Evolutionary conservation across 257 asterid species (phyloP).

Genomic region (Thymus quinquecostatus): DNA sequence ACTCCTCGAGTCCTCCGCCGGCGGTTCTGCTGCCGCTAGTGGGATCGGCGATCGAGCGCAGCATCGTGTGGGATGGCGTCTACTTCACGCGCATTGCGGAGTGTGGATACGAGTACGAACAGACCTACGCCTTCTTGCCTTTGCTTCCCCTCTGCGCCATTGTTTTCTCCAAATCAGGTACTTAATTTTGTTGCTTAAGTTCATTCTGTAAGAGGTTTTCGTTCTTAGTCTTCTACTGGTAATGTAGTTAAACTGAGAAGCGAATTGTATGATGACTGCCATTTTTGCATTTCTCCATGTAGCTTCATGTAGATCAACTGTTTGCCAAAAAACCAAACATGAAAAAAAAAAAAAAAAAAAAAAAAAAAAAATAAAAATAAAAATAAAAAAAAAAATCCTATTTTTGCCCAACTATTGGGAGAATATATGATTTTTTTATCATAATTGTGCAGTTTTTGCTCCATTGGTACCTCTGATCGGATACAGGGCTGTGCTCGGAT

Average conservation of each 20-base stretch:
- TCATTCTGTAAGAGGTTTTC: neutral
- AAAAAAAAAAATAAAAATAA: no score
- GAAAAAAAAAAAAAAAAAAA: no score
- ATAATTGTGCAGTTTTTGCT: constrained; percentile 64
- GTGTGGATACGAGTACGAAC: constrained; percentile 97
- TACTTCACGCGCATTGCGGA: constrained; percentile 79
- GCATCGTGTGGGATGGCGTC: constrained; percentile 95
- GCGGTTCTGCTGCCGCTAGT: constrained; percentile 53
- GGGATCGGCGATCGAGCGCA: constrained; percentile 64
- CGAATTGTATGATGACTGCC: neutral
- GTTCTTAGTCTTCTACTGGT: neutral
- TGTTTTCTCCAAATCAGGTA: constrained; percentile 73
- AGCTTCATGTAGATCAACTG: constrained; percentile 2
- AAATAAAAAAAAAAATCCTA: no score
- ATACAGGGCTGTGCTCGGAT: constrained; percentile 79
- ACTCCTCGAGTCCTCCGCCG: constrained; percentile 34
- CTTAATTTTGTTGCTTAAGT: neutral
- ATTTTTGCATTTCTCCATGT: neutral
- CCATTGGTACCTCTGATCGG: constrained; percentile 86
- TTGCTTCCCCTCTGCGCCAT: constrained; percentile 83
- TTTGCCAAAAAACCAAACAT: no score
- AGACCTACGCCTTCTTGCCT: constrained; percentile 87
- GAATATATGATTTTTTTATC: constrained; percentile 20
- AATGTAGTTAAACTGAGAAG: constrained; percentile 2
- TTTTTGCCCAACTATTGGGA: neutral